Conservation (phyloP, 352 stramenopile genomes). For the Phytophthora brassicae region DNA sequence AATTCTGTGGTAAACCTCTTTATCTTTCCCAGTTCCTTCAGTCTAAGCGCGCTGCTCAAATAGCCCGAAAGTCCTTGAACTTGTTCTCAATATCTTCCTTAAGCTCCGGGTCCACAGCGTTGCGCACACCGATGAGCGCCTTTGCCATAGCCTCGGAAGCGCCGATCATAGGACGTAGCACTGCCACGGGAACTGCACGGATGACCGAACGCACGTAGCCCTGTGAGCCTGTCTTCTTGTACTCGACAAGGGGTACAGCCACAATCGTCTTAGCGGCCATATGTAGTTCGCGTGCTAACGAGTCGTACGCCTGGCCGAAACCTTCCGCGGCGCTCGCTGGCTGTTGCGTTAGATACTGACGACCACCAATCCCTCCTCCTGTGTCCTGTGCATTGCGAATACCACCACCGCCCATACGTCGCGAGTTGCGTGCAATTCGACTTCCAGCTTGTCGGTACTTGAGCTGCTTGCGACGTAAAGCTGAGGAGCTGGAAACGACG, state of each 20-base stretch:
- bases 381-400: slow-evolving; percentile 75
- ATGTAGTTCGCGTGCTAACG: slow-evolving; percentile 79
- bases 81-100: slow-evolving; percentile 93
- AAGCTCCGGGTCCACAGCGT: slow-evolving; percentile 85
- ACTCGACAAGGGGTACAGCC: slow-evolving; percentile 87
- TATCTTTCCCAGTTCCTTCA: too few species aligned
- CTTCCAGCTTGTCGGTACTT: slow-evolving; percentile 80
- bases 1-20: too few species aligned
- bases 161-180: slow-evolving; percentile 87
- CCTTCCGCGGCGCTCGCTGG: slow-evolving; percentile 81
- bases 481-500: slow-evolving; percentile 68
- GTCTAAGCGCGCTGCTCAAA: slow-evolving; percentile 17
- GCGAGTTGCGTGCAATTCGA: slow-evolving; percentile 80
- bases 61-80: slow-evolving; percentile 85
- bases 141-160: slow-evolving; percentile 85
- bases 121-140: slow-evolving; percentile 84
- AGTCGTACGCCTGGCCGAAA: slow-evolving; percentile 85
- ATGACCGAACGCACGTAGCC: slow-evolving; percentile 89
- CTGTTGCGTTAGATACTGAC: slow-evolving; percentile 81
- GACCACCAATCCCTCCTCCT: slow-evolving; percentile 73
- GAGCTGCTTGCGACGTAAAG: slow-evolving; percentile 65
- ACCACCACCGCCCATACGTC: slow-evolving; percentile 70
- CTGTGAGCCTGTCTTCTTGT: slow-evolving; percentile 89
- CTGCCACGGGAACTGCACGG: slow-evolving; percentile 81
- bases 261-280: slow-evolving; percentile 88